Evolutionary conservation across 1,284 basidiomycete genomes (phyloP).

Genomic region (Agroathelia rolfsii): DNA sequence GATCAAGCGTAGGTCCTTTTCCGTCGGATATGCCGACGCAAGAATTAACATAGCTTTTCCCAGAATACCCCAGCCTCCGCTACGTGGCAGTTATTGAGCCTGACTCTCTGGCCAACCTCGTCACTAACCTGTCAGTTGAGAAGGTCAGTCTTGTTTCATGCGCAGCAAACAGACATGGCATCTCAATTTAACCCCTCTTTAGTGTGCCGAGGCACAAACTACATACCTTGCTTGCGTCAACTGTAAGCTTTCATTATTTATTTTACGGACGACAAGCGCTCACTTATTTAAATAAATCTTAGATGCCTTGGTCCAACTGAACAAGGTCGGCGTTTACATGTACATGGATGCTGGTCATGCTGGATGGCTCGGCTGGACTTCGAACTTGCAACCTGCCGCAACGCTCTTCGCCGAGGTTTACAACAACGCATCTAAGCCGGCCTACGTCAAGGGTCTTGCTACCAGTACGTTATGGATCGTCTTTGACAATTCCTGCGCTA

Average conservation of each 20-base stretch:
- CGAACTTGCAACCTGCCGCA: conserved; percentile 50
- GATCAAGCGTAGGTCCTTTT: conserved; percentile 33
- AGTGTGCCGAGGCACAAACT: conserved; percentile 13
- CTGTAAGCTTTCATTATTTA: too few species aligned
- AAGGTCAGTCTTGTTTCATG: conserved; percentile 22
- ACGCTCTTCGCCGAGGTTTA: conserved; percentile 42
- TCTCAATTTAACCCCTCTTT: background rate
- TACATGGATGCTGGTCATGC: conserved; percentile 59
- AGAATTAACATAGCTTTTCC: conserved; percentile 3
- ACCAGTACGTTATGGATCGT: conserved; percentile 26
- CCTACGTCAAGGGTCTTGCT: conserved; percentile 49
- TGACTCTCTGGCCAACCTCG: conserved; percentile 47
- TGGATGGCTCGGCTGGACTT: conserved; percentile 60
- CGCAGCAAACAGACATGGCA: conserved; percentile 1
- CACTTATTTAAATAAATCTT: too few species aligned
- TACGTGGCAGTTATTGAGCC: conserved; percentile 58
- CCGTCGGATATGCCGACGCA: background rate
- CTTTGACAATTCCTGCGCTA: background rate
- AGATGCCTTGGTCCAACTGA: conserved; percentile 49
- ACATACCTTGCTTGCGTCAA: conserved; percentile 31
- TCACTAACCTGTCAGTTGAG: conserved; percentile 50
- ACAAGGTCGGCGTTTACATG: conserved; percentile 43
- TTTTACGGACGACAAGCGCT: too few species aligned
- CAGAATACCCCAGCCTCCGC: conserved; percentile 49
- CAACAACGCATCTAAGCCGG: conserved; percentile 36